Conservation (phyloP, 2,329 filamentous ascomycete genomes). For the Penicillium glabrum region DNA sequence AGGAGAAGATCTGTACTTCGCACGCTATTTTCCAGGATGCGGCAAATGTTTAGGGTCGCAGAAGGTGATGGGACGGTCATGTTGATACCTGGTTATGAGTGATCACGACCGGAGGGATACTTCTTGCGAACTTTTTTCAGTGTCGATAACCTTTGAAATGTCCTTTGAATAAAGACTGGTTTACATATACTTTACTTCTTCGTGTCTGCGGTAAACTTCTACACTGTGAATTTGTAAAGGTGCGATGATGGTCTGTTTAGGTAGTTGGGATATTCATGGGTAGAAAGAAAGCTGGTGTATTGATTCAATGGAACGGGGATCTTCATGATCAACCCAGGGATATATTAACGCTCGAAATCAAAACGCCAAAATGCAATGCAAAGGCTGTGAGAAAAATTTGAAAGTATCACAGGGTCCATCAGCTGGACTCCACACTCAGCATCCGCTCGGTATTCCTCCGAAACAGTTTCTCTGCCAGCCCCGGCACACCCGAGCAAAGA, state of each 20-base stretch:
- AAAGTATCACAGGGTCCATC: not conserved
- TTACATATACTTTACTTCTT: not conserved
- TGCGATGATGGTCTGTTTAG: not conserved
- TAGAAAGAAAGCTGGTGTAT: not conserved
- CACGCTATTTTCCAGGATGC: conserved; percentile 23
- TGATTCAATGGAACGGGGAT: not conserved
- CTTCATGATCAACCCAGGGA: not conserved
- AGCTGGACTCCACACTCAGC: conserved; percentile 34
- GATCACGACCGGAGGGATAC: not conserved
- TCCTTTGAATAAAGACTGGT: conserved; percentile 7
- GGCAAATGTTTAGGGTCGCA: conserved; percentile 13
- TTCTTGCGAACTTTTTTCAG: conserved; percentile 2
- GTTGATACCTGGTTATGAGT: conserved; percentile 1
- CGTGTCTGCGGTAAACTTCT: not conserved
- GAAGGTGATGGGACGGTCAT: not conserved
- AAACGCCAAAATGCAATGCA: conserved; percentile 11
- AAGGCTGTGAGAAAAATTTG: conserved; percentile 5
- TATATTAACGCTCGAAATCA: not conserved
- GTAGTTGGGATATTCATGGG: not conserved
- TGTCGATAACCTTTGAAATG: conserved; percentile 10
- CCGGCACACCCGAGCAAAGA: conserved; percentile 51
- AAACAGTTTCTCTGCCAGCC: conserved; percentile 53
- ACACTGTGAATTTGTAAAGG: not conserved
- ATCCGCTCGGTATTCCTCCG: conserved; percentile 57
- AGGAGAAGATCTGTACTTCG: conserved; percentile 29